These are phyloP conservation scores for Plenodomus tracheiphilus DNA, from an alignment of 2,329 filamentous ascomycete species.

Conservation along the genomic window DNA sequence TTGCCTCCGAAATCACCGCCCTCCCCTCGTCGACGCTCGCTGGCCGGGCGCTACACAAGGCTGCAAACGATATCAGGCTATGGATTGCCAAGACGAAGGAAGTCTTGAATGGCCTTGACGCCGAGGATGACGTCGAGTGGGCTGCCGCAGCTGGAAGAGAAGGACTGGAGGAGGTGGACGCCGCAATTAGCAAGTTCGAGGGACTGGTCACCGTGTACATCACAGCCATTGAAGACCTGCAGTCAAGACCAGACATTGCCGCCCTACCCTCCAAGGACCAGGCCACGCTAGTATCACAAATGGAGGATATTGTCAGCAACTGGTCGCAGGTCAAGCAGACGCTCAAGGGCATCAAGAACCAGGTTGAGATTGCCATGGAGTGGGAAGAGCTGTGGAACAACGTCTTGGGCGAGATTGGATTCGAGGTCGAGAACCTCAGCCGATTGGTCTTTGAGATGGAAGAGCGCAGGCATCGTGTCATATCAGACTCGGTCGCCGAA, in stretches of 20 bases:
- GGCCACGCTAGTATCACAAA: constrained; percentile 76
- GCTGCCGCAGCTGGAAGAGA: constrained; percentile 84
- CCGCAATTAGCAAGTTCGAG: constrained; percentile 81
- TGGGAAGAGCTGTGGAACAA: constrained; percentile 98
- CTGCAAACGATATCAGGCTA: constrained; percentile 86
- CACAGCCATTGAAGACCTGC: constrained; percentile 87
- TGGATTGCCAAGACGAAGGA: constrained; percentile 94
- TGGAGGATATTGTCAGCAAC: constrained; percentile 82
- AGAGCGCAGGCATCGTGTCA: constrained; percentile 82
- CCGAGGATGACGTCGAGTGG: constrained; percentile 98
- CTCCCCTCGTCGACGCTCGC: constrained; percentile 86
- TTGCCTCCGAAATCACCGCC: constrained; percentile 80
- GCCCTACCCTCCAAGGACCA: constrained; percentile 73
- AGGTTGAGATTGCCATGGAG: constrained; percentile 97
- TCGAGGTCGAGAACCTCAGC: constrained; percentile 79
- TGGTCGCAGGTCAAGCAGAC: constrained; percentile 82
- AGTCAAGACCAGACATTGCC: constrained; percentile 75
- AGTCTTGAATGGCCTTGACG: constrained; percentile 84
- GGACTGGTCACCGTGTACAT: constrained; percentile 91
- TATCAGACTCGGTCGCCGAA: constrained; percentile 61
- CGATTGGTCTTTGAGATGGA: constrained; percentile 96
- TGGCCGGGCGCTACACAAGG: constrained; percentile 78
- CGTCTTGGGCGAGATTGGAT: constrained; percentile 89
- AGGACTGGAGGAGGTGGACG: constrained; percentile 69
- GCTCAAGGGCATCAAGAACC: constrained; percentile 77